Base-by-base conservation (phyloP, 768 basidiomycete genomes). In the Kwoniella pini region DNA sequence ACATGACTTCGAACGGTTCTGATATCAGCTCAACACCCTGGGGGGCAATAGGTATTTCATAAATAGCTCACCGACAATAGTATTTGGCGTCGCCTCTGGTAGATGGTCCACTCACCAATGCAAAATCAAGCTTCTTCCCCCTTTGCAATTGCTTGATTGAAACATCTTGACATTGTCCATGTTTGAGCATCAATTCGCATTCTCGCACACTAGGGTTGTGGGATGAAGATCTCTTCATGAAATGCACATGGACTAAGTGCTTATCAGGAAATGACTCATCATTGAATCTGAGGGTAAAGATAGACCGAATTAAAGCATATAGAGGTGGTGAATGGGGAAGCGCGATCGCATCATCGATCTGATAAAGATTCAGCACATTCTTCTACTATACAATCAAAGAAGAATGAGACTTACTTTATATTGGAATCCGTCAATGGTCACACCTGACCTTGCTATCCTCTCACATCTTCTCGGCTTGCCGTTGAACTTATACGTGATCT, bases 101-200 rank as follows among this genome's bases (percentile, higher is more conserved):
- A 9, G 12, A 24, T n/a, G 21, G 22, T n/a, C 21, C 30, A 4
- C 22, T 17, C 5, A 49, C 26, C 4, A 61, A 17, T 27, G 40
- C 49, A 15, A 66, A 54, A 17, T 57, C 60, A 6, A 62, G 21
- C 31, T 62, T 57, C 13, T 21, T 17, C 10, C 40, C 46, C 28
- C 45, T 36, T 2, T 44, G 3, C 11, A 59, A 28, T 31, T 21
- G 9, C 33, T 40, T n/a, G 10, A 52, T 19, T 11, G 45, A 30
- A 4, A 67, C 22, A 28, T 59, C 48, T 19, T 63, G 54, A 31
- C 66, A 67, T 17, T 64, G 62, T 10, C 52, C 54, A 38, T 67
- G 42, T 12, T 57, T 42, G 0, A 67, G 57, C 44, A 64, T 63
- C 13, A 60, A 44, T 36, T 67, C 66, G 5, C 36, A 46, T 4